These are phyloP conservation scores for Metschnikowia proteae DNA, from an alignment of 805 yeast genomes.

Conservation along the genomic window DNA sequence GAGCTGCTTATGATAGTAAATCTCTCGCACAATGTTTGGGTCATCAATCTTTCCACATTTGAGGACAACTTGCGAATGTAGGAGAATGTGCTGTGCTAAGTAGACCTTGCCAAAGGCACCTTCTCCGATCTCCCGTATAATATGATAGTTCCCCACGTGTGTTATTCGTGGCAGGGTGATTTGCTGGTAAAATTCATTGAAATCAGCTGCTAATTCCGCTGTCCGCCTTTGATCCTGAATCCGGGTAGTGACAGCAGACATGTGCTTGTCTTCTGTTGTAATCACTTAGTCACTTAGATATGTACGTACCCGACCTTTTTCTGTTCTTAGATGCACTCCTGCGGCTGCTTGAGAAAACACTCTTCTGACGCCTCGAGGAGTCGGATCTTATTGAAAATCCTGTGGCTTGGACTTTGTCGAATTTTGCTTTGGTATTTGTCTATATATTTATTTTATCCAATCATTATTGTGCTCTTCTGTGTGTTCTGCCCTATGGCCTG, in stretches of 20 bases:
- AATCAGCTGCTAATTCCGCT: slow-evolving; percentile 59
- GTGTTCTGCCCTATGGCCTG: not conserved
- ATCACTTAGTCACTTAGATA: not conserved
- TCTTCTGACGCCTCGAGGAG: not conserved
- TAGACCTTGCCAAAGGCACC: slow-evolving; percentile 93
- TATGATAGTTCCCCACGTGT: slow-evolving; percentile 78
- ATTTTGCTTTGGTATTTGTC: not conserved
- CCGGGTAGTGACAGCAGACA: slow-evolving; percentile 14
- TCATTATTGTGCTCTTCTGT: not conserved
- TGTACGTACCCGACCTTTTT: slow-evolving; percentile 1
- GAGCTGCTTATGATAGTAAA: slow-evolving; percentile 81
- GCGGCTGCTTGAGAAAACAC: not conserved
- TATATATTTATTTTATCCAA: not conserved
- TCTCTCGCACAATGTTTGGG: slow-evolving; percentile 86
- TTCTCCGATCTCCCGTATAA: slow-evolving; percentile 75
- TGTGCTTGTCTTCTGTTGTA: slow-evolving; percentile 6
- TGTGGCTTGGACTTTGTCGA: no score
- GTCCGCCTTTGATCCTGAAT: slow-evolving; percentile 37
- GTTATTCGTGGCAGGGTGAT: slow-evolving; percentile 45
- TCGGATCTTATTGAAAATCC: not conserved
- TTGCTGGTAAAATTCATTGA: slow-evolving; percentile 51
- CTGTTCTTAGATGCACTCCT: slow-evolving; percentile 3
- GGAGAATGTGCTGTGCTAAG: slow-evolving; percentile 71
- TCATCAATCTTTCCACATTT: slow-evolving; percentile 76
- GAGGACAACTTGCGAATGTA: slow-evolving; percentile 72